Conservation (phyloP, 139 green algal genomes). For the Eudorina sp. region DNA sequence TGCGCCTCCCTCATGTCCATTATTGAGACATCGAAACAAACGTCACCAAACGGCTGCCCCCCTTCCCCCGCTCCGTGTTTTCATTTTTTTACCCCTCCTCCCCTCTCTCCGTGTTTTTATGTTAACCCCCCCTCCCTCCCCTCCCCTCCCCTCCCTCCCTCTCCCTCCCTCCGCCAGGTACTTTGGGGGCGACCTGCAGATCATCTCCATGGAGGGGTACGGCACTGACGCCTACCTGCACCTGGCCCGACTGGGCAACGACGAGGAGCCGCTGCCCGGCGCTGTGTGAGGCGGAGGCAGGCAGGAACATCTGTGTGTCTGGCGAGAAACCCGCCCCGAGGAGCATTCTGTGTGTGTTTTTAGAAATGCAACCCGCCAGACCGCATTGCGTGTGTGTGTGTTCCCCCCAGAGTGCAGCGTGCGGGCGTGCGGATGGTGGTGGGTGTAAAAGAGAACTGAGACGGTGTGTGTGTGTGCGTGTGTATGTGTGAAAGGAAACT, state of each 20-base stretch:
- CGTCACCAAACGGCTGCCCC: too few species aligned
- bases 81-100: slow-evolving; percentile 1
- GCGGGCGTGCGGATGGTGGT: too few species aligned
- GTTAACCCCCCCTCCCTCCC: background rate
- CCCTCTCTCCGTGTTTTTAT: background rate
- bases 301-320: background rate
- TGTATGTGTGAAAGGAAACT: too few species aligned
- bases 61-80: background rate
- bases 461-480: too few species aligned
- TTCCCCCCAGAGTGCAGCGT: too few species aligned
- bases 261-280: slow-evolving; percentile 94
- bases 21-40: too few species aligned
- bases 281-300: background rate
- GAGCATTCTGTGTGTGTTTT: too few species aligned
- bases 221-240: slow-evolving; percentile 99
- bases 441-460: too few species aligned
- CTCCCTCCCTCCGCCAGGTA: slow-evolving; percentile 72
- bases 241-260: slow-evolving; percentile 94
- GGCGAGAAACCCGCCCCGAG: too few species aligned
- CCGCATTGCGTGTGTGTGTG: too few species aligned
- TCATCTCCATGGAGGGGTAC: slow-evolving; percentile 96
- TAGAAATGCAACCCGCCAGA: too few species aligned
- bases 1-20: too few species aligned
- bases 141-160: background rate
- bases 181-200: slow-evolving; percentile 97